phyloP scores from a whole-genome alignment of 2,329 filamentous ascomycete genomes.

The Ophiobolus disseminans region DNA sequence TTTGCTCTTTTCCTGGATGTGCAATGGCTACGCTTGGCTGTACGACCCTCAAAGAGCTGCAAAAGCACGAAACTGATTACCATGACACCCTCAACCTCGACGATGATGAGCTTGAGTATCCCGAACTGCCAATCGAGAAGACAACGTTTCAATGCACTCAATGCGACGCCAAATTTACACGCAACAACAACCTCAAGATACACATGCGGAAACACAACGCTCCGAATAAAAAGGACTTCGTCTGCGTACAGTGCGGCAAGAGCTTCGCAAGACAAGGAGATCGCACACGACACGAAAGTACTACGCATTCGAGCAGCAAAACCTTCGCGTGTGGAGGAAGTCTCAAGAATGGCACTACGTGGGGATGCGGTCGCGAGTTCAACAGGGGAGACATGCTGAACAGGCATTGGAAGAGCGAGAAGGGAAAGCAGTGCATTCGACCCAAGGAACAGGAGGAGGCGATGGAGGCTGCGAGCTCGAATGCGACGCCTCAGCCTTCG shows the following conservation, averaged over 20 bases:
- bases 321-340: conserved; percentile 11
- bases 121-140: background rate
- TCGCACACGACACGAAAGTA: conserved; percentile 13
- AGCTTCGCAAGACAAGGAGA: conserved; percentile 15
- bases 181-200: conserved; percentile 9
- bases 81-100: conserved; percentile 6
- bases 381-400: conserved; percentile 12
- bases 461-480: background rate
- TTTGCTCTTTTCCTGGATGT: conserved; percentile 10
- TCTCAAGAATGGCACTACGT: conserved; percentile 12
- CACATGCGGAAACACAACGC: conserved; percentile 13
- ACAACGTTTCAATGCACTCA: conserved; percentile 5
- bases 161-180: conserved; percentile 10
- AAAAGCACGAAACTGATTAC: conserved; percentile 9
- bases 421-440: conserved; percentile 10
- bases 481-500: background rate
- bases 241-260: conserved; percentile 10
- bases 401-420: conserved; percentile 18
- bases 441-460: conserved; percentile 9
- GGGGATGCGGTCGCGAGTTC: conserved; percentile 20
- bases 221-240: background rate
- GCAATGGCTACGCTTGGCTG: conserved; percentile 10
- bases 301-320: conserved; percentile 6
- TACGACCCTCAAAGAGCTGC: conserved; percentile 4
- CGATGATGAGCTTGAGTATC: conserved; percentile 10